Evolutionary conservation across 2,329 filamentous ascomycete species (phyloP), one percentile per base, ranked within the genome.

Genomic region (Cladophialophora psammophila): DNA sequence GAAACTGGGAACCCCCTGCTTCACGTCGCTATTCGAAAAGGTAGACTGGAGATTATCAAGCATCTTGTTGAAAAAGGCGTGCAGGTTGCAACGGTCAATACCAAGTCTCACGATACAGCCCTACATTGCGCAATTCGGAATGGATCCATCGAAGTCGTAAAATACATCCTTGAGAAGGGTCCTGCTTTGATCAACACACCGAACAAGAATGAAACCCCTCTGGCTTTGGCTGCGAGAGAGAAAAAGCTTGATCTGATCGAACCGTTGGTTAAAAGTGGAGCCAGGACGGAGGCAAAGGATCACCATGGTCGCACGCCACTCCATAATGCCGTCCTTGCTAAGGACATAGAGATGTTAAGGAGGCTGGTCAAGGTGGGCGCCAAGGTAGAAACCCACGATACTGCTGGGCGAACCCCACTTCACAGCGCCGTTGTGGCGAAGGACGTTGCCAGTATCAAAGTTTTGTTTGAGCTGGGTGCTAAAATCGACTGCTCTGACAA

Each of bases 401-500:
- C 4, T 26, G 63, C 62, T 36, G 38, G 38, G 38, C 63, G 57
- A 15, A 61, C 63, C 3, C 40, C 63, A 34, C 57, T 65, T 31
- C 63, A 62, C 35, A 26, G 36, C 26, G 63, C 63, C 5, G 57
- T 65, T 31, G 20, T 55, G n/a, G 63, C 26, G 8, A 57, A 57
- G 20, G 54, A 65, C 40, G 20, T 52, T 61, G 40, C 35, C 31
- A 40, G 7, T 15, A 15, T 65, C 5, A 48, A 26, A 35, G 20
- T 62, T 2, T 45, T 65, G 40, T 18, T 65, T 53, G 63, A 61
- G 45, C 20, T 4, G 45, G 63, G 38, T 1, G 42, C 63, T 5
- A 60, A 65, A 2, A 40, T 65, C 45, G 63, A 65, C 18, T 7
- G 18, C 32, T n/a, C 15, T 53, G 63, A 65, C 54, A 35, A 60